phyloP scores from a whole-genome alignment of 192 early-diverging fungal species.

The Obelidium mucronatum region DNA sequence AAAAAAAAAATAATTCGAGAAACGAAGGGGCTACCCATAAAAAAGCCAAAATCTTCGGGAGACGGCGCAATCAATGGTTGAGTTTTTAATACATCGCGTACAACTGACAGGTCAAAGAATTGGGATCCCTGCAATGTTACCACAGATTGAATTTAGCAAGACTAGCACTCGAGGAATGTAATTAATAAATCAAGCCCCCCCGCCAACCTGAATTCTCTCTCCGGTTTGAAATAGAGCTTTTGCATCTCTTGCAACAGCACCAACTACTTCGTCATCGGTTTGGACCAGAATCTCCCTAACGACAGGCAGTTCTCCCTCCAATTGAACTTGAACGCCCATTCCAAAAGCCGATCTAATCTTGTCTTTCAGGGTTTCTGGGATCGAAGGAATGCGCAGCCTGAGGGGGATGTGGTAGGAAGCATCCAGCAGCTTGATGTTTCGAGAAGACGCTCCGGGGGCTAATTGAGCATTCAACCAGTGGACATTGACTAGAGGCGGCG shows the following conservation, averaged over 20 bases:
- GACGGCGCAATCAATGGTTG: constrained; percentile 9
- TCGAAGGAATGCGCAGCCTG: background rate
- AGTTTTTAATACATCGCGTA: constrained; percentile 27
- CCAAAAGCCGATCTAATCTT: background rate
- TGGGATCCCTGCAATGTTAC: background rate
- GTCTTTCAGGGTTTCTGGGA: background rate
- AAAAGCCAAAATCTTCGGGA: constrained; percentile 14
- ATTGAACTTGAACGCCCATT: background rate
- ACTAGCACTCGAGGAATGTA: no score
- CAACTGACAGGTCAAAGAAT: constrained; percentile 20
- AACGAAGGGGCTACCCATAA: constrained; percentile 15
- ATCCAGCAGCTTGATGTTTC: constrained; percentile 1
- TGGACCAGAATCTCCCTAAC: background rate
- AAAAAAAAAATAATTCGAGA: background rate
- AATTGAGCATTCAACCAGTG: no score
- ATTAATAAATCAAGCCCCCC: no score
- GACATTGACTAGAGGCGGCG: no score
- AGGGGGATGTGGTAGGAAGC: constrained; percentile 22
- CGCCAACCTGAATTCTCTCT: background rate
- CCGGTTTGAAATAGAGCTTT: background rate
- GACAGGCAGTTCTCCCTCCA: background rate
- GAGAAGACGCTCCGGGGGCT: background rate
- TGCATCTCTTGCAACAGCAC: background rate
- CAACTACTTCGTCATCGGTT: constrained; percentile 1
- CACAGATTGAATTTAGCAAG: no score